Conservation (phyloP, 192 early-diverging fungal genomes). For the Phycomyces nitens region DNA sequence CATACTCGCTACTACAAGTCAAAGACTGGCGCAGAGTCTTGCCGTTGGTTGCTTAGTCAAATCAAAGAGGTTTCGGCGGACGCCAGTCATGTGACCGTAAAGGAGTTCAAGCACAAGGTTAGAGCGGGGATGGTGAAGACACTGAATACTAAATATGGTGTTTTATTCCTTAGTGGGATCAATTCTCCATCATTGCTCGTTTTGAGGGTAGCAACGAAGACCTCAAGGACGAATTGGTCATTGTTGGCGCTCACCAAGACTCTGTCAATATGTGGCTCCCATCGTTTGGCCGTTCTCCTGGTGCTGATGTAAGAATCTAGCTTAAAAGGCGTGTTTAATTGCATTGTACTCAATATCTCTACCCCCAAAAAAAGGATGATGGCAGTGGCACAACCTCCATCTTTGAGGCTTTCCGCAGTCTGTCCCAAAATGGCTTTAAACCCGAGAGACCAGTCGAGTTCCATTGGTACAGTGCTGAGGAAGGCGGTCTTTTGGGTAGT, state of each 20-base stretch:
- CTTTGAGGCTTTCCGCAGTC: slow-evolving; percentile 77
- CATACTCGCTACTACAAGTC: slow-evolving; percentile 88
- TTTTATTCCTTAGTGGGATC: slow-evolving; percentile 56
- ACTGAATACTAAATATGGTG: background rate
- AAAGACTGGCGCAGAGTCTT: slow-evolving; percentile 60
- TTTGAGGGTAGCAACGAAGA: slow-evolving; percentile 59
- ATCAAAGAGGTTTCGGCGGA: slow-evolving; percentile 44
- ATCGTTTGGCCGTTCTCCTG: slow-evolving; percentile 68
- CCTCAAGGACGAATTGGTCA: slow-evolving; percentile 58
- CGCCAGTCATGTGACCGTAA: slow-evolving; percentile 59
- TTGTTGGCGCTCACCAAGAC: slow-evolving; percentile 91
- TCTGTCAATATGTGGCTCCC: slow-evolving; percentile 86
- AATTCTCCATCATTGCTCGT: slow-evolving; percentile 81
- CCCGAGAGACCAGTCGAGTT: slow-evolving; percentile 86
- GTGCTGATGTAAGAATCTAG: slow-evolving; percentile 53
- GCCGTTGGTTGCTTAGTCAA: slow-evolving; percentile 64
- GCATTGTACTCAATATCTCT: slow-evolving; percentile 15
- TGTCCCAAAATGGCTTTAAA: slow-evolving; percentile 63
- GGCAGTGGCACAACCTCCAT: slow-evolving; percentile 91
- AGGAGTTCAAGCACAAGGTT: slow-evolving; percentile 68
- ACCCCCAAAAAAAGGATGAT: slow-evolving; percentile 87
- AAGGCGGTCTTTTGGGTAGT: slow-evolving; percentile 85
- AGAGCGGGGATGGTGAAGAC: background rate
- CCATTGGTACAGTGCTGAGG: slow-evolving; percentile 94
- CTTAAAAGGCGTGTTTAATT: no score